Percentiles rank a stretch among this genome's conserved stretches.
These are phyloP conservation scores for Fomitopsis serialis DNA, from an alignment of 768 basidiomycete species.

Conservation along the genomic window DNA sequence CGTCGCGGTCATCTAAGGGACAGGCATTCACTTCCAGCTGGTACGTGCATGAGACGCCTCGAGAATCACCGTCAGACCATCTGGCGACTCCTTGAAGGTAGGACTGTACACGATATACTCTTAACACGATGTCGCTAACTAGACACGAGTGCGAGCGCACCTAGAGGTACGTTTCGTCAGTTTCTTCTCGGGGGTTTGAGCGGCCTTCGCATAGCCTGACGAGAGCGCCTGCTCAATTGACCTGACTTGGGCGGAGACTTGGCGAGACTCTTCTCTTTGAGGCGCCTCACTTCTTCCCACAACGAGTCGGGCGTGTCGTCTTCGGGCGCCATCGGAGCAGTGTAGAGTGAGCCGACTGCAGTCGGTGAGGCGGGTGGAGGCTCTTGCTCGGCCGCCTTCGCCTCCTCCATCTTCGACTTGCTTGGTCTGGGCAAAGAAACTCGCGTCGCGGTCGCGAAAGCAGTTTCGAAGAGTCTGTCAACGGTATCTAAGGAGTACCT, in stretches of 20 bases:
- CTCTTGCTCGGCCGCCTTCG: neutral
- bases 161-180: constrained; percentile 59
- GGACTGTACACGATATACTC: constrained; percentile 35
- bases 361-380: constrained; percentile 17
- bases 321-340: constrained; percentile 12
- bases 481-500: constrained; percentile 13
- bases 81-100: constrained; percentile 64
- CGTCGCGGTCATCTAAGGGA: constrained; percentile 49
- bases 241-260: constrained; percentile 66
- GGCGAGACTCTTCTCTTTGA: constrained; percentile 63
- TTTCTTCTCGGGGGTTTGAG: constrained; percentile 17
- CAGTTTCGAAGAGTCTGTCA: constrained; percentile 18
- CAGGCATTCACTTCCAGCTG: neutral
- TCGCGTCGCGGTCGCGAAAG: constrained; percentile 11
- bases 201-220: constrained; percentile 1
- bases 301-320: constrained; percentile 44
- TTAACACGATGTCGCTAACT: neutral
- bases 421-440: neutral
- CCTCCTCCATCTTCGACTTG: neutral
- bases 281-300: constrained; percentile 61
- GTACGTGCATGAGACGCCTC: neutral
- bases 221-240: constrained; percentile 45
- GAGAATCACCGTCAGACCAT: constrained; percentile 44
- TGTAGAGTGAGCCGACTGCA: neutral
- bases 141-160: constrained; percentile 30